Evolutionary conservation across 345 rosid species (phyloP).

Genomic region (Kandelia obovata): DNA sequence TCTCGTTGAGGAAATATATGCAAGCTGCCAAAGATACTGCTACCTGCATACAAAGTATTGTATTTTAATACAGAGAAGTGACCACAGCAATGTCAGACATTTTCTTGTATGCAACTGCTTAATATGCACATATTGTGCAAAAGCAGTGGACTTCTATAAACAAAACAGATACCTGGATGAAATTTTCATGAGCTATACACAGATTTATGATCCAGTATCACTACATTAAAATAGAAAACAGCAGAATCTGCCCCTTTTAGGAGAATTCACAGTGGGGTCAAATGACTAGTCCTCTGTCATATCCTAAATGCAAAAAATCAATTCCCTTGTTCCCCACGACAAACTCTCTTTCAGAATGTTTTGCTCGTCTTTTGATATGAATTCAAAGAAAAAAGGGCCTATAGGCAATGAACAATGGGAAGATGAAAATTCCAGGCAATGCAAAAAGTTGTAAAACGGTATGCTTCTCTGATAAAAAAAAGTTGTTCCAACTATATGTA

Average conservation of each 20-base stretch:
- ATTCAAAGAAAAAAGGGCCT: too few relatives aligned
- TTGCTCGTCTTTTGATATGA: too few relatives aligned
- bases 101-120: not conserved
- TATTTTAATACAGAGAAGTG: not conserved
- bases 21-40: constrained; percentile 95
- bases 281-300: not conserved
- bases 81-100: not conserved
- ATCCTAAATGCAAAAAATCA: not conserved
- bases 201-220: too few relatives aligned
- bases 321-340: not conserved
- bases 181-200: too few relatives aligned
- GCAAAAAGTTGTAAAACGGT: not conserved
- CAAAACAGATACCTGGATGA: too few relatives aligned
- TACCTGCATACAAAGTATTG: constrained; percentile 44
- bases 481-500: not conserved
- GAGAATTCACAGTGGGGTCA: too few relatives aligned
- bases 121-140: not conserved
- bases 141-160: too few relatives aligned
- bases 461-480: not conserved
- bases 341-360: not conserved
- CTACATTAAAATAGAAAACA: too few relatives aligned
- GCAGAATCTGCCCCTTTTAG: too few relatives aligned
- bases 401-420: too few relatives aligned
- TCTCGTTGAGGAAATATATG: constrained; percentile 85
- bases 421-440: not conserved